Percentiles rank a stretch among this genome's conserved stretches.
These are phyloP conservation scores for Populus tremula DNA, from an alignment of 345 rosid species.

Conservation along the genomic window DNA sequence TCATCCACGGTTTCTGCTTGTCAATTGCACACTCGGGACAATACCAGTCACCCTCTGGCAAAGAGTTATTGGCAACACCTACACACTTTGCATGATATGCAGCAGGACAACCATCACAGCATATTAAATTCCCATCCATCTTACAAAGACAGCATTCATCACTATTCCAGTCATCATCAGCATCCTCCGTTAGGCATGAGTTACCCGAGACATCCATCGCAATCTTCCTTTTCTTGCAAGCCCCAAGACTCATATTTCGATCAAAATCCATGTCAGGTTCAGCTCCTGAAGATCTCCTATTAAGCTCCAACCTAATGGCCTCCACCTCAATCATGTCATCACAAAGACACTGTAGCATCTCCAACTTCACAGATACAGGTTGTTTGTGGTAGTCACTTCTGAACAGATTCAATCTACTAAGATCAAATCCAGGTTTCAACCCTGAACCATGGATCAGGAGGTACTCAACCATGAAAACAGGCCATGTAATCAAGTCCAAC, in stretches of 20 bases:
- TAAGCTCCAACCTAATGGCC: conserved; percentile 68
- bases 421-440: conserved; percentile 51
- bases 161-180: conserved; percentile 74
- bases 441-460: conserved; percentile 61
- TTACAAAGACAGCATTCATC: conserved; percentile 93
- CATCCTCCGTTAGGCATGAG: conserved; percentile 52
- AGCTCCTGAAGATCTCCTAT: conserved; percentile 58
- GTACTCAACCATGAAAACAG: conserved; percentile 77
- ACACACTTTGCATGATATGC: conserved; percentile 97
- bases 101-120: conserved; percentile 99
- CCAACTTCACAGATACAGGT: conserved; percentile 61
- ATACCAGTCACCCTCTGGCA: conserved; percentile 96
- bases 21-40: conserved; percentile 92
- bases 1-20: conserved; percentile 50
- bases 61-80: conserved; percentile 70
- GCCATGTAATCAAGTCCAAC: conserved; percentile 82
- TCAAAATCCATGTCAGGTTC: conserved; percentile 67
- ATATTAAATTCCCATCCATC: conserved; percentile 92
- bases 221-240: conserved; percentile 52
- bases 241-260: conserved; percentile 45
- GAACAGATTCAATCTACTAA: conserved; percentile 52
- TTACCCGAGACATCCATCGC: conserved; percentile 44
- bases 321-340: conserved; percentile 76
- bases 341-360: conserved; percentile 71
- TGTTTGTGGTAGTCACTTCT: conserved; percentile 66